These are phyloP conservation scores for Lotus japonicus DNA, from an alignment of 306 rosid species.

Conservation along the genomic window DNA sequence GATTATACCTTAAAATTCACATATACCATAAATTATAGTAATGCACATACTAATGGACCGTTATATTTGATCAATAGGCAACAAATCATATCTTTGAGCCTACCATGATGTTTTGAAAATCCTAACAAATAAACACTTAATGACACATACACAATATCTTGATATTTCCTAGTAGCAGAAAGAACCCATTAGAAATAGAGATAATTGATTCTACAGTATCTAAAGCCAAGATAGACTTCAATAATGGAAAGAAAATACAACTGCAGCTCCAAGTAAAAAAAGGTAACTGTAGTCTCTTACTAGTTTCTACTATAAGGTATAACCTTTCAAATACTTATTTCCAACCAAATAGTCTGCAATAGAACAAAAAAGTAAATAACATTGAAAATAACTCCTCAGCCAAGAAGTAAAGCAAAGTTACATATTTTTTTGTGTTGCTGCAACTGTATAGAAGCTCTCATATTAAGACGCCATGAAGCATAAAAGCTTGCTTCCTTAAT, in stretches of 20 bases:
- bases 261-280: slow-evolving; percentile 1
- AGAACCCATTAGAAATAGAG: background rate
- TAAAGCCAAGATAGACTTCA: background rate
- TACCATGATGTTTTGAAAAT: background rate
- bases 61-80: background rate
- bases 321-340: background rate
- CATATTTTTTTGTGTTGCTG: background rate
- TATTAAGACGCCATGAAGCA: background rate
- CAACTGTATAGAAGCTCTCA: background rate
- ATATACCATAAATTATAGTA: background rate
- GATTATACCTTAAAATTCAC: background rate
- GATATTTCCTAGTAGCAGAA: background rate
- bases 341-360: slow-evolving; percentile 3
- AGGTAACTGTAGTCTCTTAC: background rate
- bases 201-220: background rate
- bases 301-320: background rate
- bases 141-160: background rate
- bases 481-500: background rate
- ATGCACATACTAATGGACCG: background rate
- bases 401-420: background rate
- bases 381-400: background rate
- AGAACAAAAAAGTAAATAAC: background rate
- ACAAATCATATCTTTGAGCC: background rate
- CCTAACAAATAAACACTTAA: background rate
- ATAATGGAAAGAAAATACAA: background rate